These are phyloP conservation scores for Tuber microsphaerosporum DNA, from an alignment of 495 filamentous ascomycete species.

Conservation along the genomic window DNA sequence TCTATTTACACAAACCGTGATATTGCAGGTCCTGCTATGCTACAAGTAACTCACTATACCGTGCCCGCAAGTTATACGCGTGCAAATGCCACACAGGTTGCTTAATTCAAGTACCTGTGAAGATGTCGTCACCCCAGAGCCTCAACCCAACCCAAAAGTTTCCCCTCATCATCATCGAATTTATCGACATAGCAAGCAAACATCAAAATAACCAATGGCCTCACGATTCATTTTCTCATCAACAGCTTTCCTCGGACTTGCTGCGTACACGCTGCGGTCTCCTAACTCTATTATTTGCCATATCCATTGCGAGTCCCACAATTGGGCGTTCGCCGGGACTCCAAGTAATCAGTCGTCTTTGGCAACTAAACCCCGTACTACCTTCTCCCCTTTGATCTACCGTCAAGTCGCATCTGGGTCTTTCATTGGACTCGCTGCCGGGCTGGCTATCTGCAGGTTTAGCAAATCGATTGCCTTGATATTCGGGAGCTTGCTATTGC, in stretches of 20 bases:
- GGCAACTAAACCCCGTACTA: slow-evolving; percentile 15
- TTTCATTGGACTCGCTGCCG: slow-evolving; percentile 33
- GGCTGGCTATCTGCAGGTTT: slow-evolving; percentile 34
- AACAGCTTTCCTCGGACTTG: slow-evolving; percentile 23
- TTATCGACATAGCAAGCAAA: slow-evolving; percentile 7
- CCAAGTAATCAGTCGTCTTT: not conserved
- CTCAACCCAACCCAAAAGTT: slow-evolving; percentile 6
- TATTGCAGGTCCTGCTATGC: not conserved
- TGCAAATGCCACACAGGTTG: not conserved
- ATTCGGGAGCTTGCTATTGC: slow-evolving; percentile 27
- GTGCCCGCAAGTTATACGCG: not conserved
- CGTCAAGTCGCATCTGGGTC: slow-evolving; percentile 37
- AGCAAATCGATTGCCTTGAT: slow-evolving; percentile 33
- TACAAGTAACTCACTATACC: not conserved
- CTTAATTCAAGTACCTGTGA: slow-evolving; percentile 8
- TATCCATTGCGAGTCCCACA: not conserved
- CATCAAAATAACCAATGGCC: slow-evolving; percentile 11
- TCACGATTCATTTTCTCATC: slow-evolving; percentile 31
- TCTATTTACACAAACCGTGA: not conserved
- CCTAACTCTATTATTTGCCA: not conserved
- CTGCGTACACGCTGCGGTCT: slow-evolving; percentile 18
- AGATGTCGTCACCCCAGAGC: slow-evolving; percentile 20
- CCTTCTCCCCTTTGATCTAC: slow-evolving; percentile 33
- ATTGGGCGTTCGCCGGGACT: not conserved
- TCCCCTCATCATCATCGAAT: slow-evolving; percentile 15